These are phyloP conservation scores for Blastocystis sp. DNA, from an alignment of 352 stramenopile species.

Conservation along the genomic window DNA sequence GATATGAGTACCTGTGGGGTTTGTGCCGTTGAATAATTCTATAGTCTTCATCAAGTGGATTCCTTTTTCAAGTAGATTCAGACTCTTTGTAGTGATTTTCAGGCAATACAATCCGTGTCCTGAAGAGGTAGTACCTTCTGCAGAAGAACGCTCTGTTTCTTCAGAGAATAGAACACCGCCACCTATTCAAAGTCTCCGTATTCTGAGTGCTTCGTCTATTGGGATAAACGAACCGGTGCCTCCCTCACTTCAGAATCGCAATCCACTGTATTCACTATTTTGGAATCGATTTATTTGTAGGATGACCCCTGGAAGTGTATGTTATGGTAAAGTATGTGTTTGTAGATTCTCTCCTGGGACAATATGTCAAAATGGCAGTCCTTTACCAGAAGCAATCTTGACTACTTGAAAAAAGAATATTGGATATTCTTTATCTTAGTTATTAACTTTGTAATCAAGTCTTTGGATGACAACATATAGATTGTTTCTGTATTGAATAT, in stretches of 20 bases:
- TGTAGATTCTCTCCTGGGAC: conserved; percentile 61
- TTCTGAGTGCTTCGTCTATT: background rate
- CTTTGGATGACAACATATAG: background rate
- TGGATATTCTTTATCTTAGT: conserved; percentile 19
- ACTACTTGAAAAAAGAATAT: conserved; percentile 36
- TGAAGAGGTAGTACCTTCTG: background rate
- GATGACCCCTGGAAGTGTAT: conserved; percentile 59
- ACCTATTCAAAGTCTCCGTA: background rate
- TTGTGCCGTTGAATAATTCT: too few species aligned
- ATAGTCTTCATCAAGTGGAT: conserved; percentile 51
- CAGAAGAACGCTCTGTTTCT: background rate
- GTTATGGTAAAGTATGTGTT: background rate
- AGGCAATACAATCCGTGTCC: conserved; percentile 56
- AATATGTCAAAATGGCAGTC: conserved; percentile 44
- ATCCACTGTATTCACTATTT: background rate
- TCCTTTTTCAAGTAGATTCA: conserved; percentile 1
- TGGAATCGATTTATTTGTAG: conserved; percentile 2
- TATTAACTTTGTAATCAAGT: background rate
- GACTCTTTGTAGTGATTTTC: background rate
- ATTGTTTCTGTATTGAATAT: background rate
- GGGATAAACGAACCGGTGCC: background rate
- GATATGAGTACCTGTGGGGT: conserved; percentile 31
- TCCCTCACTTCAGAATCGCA: background rate
- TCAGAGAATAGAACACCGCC: background rate
- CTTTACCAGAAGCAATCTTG: background rate